These are phyloP conservation scores for Boletus insuetus DNA, from an alignment of 768 basidiomycete species.

Conservation along the genomic window DNA sequence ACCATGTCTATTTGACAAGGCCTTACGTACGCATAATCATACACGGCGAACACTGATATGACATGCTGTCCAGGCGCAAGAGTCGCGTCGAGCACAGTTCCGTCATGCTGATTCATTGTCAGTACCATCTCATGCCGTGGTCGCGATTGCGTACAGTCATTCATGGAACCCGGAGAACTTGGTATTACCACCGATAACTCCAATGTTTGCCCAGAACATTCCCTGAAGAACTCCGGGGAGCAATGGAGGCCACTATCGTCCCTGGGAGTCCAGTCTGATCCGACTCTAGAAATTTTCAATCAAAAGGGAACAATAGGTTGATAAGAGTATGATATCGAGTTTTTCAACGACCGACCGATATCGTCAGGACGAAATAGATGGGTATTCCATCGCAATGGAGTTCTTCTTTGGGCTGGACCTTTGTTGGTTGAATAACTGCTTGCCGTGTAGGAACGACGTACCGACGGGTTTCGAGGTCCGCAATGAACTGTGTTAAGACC, in stretches of 20 bases:
- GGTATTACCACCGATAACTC: slow-evolving; percentile 81
- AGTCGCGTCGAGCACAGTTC: slow-evolving; percentile 77
- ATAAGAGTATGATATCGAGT: slow-evolving; percentile 7
- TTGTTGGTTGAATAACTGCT: slow-evolving; percentile 20
- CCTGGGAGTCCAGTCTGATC: slow-evolving; percentile 78
- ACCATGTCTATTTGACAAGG: too few species aligned
- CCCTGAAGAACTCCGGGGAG: slow-evolving; percentile 82
- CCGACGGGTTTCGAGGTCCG: slow-evolving; percentile 79
- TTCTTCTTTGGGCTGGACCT: slow-evolving; percentile 59
- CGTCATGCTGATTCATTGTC: slow-evolving; percentile 45
- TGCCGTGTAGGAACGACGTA: slow-evolving; percentile 38
- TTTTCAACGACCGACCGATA: slow-evolving; percentile 58
- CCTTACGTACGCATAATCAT: too few species aligned
- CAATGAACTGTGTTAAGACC: slow-evolving; percentile 67
- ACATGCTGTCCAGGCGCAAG: too few species aligned
- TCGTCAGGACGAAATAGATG: slow-evolving; percentile 87
- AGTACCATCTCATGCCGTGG: slow-evolving; percentile 12
- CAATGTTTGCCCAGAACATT: slow-evolving; percentile 96
- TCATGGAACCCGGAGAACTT: slow-evolving; percentile 70
- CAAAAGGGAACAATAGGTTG: slow-evolving; percentile 2
- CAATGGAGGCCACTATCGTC: slow-evolving; percentile 74
- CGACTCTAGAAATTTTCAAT: slow-evolving; percentile 48
- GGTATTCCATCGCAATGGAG: slow-evolving; percentile 79
- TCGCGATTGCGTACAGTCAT: slow-evolving; percentile 60
- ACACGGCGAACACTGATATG: too few species aligned